Conservation (phyloP, 1,284 basidiomycete species). For the Baeospora myosura region DNA sequence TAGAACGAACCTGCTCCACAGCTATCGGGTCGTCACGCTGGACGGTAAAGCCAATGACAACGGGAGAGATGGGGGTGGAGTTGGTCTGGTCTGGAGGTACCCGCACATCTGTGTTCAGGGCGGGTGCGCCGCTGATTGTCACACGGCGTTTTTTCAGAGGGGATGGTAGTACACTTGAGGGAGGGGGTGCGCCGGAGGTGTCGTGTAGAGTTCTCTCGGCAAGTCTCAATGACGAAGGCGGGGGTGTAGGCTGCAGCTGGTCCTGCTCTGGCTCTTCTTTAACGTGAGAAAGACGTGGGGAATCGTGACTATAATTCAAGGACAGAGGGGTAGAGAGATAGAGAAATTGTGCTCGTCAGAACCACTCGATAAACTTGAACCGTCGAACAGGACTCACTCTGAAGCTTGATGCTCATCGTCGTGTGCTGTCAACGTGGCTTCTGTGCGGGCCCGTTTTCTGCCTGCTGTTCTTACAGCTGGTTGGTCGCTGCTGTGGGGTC, state of each 20-base stretch:
- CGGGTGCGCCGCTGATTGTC: conserved; percentile 54
- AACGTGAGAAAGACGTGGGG: conserved; percentile 42
- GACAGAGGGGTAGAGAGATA: conserved; percentile 16
- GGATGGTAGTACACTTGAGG: conserved; percentile 36
- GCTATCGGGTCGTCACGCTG: conserved; percentile 50
- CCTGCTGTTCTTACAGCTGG: conserved; percentile 17
- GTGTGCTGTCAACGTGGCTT: conserved; percentile 25
- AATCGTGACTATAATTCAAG: conserved; percentile 28
- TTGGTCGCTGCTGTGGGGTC: conserved; percentile 23
- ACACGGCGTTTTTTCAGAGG: conserved; percentile 66
- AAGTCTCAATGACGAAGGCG: conserved; percentile 18
- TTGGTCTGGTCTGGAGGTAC: conserved; percentile 34
- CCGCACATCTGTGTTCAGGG: conserved; percentile 46
- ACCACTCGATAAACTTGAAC: conserved; percentile 2
- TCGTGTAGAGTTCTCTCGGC: conserved; percentile 16
- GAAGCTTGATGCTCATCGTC: conserved; percentile 30
- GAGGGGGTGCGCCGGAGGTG: conserved; percentile 26
- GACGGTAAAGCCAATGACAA: conserved; percentile 55
- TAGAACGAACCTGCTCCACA: conserved; percentile 56
- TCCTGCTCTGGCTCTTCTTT: conserved; percentile 59
- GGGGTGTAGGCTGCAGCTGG: conserved; percentile 28
- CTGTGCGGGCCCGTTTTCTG: conserved; percentile 42
- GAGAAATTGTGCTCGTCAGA: neutral
- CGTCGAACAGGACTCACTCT: conserved; percentile 30
- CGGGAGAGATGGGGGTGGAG: conserved; percentile 56